Evolutionary conservation across 2,329 filamentous ascomycete genomes (phyloP).

Genomic region (Cryphonectria nitschkei): DNA sequence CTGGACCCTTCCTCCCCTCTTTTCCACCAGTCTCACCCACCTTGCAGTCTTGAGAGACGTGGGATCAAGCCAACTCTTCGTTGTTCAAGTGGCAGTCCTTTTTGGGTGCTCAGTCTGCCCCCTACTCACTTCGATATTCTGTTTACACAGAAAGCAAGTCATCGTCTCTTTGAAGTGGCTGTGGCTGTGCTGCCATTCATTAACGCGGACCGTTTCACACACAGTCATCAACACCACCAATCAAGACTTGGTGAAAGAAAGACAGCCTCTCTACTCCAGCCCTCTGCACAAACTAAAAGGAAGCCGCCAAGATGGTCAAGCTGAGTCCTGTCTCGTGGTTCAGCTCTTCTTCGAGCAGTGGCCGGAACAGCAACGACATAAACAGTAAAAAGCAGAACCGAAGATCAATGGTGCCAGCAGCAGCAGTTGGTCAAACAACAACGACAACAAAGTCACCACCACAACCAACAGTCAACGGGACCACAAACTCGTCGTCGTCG

Average conservation of each 20-base stretch:
- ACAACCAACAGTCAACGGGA: conserved; percentile 24
- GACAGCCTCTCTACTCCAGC: too few species aligned
- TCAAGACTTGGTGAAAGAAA: background rate
- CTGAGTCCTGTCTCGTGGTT: conserved; percentile 43
- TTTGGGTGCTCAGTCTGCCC: background rate
- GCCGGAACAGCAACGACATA: conserved; percentile 31
- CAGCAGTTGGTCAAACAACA: conserved; percentile 21
- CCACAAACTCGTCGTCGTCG: conserved; percentile 36
- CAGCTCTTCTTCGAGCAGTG: conserved; percentile 28
- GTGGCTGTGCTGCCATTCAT: background rate
- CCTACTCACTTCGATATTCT: background rate
- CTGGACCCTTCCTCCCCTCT: background rate
- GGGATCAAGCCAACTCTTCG: background rate
- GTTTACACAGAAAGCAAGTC: background rate
- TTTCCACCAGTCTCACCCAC: background rate
- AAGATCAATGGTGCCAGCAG: conserved; percentile 39
- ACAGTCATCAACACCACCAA: background rate
- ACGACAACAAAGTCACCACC: background rate
- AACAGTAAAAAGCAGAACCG: conserved; percentile 42
- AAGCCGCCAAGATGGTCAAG: conserved; percentile 38
- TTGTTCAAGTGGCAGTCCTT: background rate
- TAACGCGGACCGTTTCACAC: background rate
- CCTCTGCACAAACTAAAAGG: background rate
- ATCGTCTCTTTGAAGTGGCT: background rate
- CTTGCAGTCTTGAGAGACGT: background rate